phyloP scores from a whole-genome alignment of 495 filamentous ascomycete species.

The Aspergillus sclerotiicarbonarius region DNA sequence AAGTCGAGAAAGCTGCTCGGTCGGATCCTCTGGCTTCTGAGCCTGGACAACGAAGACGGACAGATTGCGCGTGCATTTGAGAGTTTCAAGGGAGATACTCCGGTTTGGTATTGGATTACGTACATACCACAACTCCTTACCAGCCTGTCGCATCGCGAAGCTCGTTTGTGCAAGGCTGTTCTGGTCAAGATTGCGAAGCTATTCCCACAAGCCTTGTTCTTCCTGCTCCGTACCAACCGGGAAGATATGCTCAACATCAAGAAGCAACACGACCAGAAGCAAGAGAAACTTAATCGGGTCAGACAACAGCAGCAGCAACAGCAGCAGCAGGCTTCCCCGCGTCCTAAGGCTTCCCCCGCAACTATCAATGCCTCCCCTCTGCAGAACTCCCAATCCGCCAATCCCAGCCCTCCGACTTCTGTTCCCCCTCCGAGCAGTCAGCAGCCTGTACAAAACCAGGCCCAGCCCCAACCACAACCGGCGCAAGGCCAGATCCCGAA shows the following conservation, averaged over 20 bases:
- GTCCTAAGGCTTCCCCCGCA: conserved; percentile 51
- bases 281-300: conserved; percentile 54
- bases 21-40: conserved; percentile 92
- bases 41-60: conserved; percentile 83
- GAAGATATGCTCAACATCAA: conserved; percentile 93
- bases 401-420: conserved; percentile 25
- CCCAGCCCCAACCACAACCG: conserved; percentile 20
- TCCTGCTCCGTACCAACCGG: conserved; percentile 86
- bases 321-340: conserved; percentile 44
- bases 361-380: conserved; percentile 45
- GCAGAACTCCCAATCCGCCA: conserved; percentile 42
- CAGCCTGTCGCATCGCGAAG: conserved; percentile 85
- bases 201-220: conserved; percentile 93
- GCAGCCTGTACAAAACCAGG: conserved; percentile 29
- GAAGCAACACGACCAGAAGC: conserved; percentile 79
- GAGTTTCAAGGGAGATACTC: conserved; percentile 91
- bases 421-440: conserved; percentile 29
- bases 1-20: conserved; percentile 96
- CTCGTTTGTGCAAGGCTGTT: conserved; percentile 75
- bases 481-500: conserved; percentile 24
- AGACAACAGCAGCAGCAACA: conserved; percentile 37
- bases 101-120: conserved; percentile 99
- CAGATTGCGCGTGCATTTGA: conserved; percentile 79
- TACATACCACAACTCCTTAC: conserved; percentile 95
- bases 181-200: conserved; percentile 90